phyloP scores from a whole-genome alignment of 192 early-diverging fungal genomes.

The Coemansia sp. region DNA sequence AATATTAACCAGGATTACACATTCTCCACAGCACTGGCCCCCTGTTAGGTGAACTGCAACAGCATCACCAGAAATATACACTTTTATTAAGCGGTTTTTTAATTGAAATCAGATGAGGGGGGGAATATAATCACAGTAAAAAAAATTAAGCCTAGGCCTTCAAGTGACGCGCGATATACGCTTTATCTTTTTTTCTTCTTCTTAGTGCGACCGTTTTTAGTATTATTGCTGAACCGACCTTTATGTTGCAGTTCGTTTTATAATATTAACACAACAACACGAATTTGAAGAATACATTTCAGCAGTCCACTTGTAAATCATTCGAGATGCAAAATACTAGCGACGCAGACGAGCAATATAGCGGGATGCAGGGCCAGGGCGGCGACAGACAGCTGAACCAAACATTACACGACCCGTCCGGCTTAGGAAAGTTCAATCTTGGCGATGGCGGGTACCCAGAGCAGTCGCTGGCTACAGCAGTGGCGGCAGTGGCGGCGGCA shows the following conservation, averaged over 20 bases:
- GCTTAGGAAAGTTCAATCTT: slow-evolving; percentile 34
- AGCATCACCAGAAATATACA: too few relatives aligned
- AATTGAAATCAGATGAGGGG: slow-evolving; percentile 8
- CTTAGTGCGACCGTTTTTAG: slow-evolving; percentile 1
- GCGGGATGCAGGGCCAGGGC: slow-evolving; percentile 14
- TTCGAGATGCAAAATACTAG: slow-evolving; percentile 27
- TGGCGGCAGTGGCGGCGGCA: slow-evolving; percentile 33
- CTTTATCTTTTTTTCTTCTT: not conserved
- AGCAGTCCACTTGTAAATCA: not conserved
- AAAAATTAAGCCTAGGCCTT: not conserved
- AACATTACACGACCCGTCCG: slow-evolving; percentile 19
- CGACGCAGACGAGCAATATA: slow-evolving; percentile 19
- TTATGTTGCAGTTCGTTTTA: not conserved
- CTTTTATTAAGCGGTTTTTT: too few relatives aligned
- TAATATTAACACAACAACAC: too few relatives aligned
- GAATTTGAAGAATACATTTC: not conserved
- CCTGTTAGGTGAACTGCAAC: too few relatives aligned
- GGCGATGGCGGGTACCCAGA: slow-evolving; percentile 20
- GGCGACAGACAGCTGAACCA: slow-evolving; percentile 20
- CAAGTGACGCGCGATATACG: slow-evolving; percentile 4
- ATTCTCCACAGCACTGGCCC: too few relatives aligned
- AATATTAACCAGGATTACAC: too few relatives aligned
- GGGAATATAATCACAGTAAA: not conserved
- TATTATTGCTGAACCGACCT: not conserved
- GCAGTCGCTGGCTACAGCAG: slow-evolving; percentile 42